Conservation (phyloP, 2,329 filamentous ascomycete genomes). For the Fusarium keratoplasticum region DNA sequence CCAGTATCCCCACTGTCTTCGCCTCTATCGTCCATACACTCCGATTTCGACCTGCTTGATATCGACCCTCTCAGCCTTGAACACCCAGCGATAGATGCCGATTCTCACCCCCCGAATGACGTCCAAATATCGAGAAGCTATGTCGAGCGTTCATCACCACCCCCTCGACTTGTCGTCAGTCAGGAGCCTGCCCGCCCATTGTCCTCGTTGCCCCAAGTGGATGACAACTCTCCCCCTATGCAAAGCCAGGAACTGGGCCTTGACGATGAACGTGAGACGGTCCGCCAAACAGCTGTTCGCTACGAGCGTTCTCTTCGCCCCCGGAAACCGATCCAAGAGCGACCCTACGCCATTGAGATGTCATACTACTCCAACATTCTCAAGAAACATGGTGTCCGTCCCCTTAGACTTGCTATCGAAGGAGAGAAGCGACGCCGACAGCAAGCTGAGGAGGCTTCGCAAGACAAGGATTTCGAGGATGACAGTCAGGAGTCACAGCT, state of each 20-base stretch:
- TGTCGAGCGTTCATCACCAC: slow-evolving; percentile 50
- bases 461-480: slow-evolving; percentile 64
- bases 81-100: neutral
- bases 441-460: slow-evolving; percentile 59
- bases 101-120: slow-evolving; percentile 4
- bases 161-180: slow-evolving; percentile 37
- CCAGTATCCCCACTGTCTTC: slow-evolving; percentile 44
- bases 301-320: slow-evolving; percentile 65
- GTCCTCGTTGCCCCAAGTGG: neutral
- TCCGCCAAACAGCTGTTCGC: slow-evolving; percentile 45
- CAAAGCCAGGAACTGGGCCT: slow-evolving; percentile 33
- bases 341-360: slow-evolving; percentile 68
- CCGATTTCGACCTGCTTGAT: slow-evolving; percentile 42
- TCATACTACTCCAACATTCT: slow-evolving; percentile 65
- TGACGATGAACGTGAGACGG: slow-evolving; percentile 37
- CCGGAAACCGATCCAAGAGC: slow-evolving; percentile 70
- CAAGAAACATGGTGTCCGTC: slow-evolving; percentile 66
- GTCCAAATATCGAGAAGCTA: slow-evolving; percentile 50
- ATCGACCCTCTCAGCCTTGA: slow-evolving; percentile 34
- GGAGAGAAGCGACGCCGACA: slow-evolving; percentile 46
- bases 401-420: slow-evolving; percentile 57
- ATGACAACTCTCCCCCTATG: neutral
- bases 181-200: neutral
- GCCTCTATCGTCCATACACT: slow-evolving; percentile 49
- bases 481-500: slow-evolving; percentile 59